These are phyloP conservation scores for Keqinozyma sinolaborantium DNA, from an alignment of 1,139 yeast genomes.

Conservation along the genomic window DNA sequence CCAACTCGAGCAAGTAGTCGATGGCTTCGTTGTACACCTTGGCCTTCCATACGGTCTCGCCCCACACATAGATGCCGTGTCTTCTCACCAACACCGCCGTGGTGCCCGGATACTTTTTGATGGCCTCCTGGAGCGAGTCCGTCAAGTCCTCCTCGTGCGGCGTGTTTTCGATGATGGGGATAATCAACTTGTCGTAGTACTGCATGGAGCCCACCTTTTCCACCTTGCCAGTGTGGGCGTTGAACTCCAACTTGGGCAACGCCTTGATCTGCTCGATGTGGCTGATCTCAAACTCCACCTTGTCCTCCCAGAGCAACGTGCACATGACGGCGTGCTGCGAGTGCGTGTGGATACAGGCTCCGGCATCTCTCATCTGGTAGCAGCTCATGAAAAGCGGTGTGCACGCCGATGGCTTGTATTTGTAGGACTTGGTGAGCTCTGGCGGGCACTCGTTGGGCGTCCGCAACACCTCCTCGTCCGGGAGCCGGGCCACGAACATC, in stretches of 20 bases:
- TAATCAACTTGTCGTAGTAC: constrained; percentile 68
- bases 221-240: constrained; percentile 38
- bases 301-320: constrained; percentile 61
- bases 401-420: constrained; percentile 85
- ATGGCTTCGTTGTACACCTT: constrained; percentile 90
- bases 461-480: constrained; percentile 52
- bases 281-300: constrained; percentile 65
- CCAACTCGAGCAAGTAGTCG: constrained; percentile 82
- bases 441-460: constrained; percentile 50
- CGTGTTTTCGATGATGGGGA: constrained; percentile 89
- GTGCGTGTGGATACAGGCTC: constrained; percentile 95
- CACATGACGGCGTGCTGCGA: constrained; percentile 86
- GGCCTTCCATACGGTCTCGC: constrained; percentile 88
- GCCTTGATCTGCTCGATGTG: constrained; percentile 94
- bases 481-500: constrained; percentile 70
- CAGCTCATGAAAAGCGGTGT: constrained; percentile 85
- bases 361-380: constrained; percentile 69
- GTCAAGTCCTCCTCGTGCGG: constrained; percentile 85
- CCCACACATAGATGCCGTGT: constrained; percentile 97
- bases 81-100: constrained; percentile 88
- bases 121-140: constrained; percentile 61
- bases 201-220: constrained; percentile 65
- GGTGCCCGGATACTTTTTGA: constrained; percentile 66
- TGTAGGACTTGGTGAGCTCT: constrained; percentile 38
- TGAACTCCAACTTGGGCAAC: constrained; percentile 49